phyloP scores from a whole-genome alignment of 345 rosid genomes.

The Noccaea caerulescens region DNA sequence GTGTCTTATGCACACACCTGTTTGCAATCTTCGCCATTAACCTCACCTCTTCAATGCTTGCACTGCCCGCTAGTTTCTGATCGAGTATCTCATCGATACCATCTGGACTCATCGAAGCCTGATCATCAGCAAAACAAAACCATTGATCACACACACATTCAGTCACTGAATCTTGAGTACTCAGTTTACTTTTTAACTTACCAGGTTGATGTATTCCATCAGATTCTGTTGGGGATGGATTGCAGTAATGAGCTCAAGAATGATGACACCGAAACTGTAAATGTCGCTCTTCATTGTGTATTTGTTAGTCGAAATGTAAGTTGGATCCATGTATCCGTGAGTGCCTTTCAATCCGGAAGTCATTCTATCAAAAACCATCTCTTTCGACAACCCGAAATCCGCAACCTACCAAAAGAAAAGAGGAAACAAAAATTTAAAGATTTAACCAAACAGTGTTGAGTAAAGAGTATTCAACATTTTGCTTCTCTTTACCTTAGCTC shows the following conservation, averaged over 20 bases:
- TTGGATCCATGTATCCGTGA: constrained; percentile 90
- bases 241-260: constrained; percentile 90
- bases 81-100: constrained; percentile 88
- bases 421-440: not conserved
- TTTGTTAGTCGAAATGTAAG: constrained; percentile 76
- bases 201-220: constrained; percentile 89
- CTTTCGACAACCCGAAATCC: constrained; percentile 93
- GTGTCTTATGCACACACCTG: constrained; percentile 72
- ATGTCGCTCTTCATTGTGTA: constrained; percentile 88
- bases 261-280: constrained; percentile 88
- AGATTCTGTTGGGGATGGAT: constrained; percentile 94
- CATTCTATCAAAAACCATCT: constrained; percentile 74
- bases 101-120: constrained; percentile 90
- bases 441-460: constrained; percentile 10
- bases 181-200: constrained; percentile 44
- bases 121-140: constrained; percentile 12
- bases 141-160: not conserved
- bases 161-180: not conserved
- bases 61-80: constrained; percentile 63
- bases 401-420: constrained; percentile 63
- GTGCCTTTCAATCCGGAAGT: constrained; percentile 89
- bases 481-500: constrained; percentile 73
- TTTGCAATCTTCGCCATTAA: constrained; percentile 66
- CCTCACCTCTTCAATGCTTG: constrained; percentile 70
- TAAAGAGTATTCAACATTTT: not conserved